These are phyloP conservation scores for Stygiomarasmius scandens DNA, from an alignment of 1,284 basidiomycete genomes.

Conservation along the genomic window DNA sequence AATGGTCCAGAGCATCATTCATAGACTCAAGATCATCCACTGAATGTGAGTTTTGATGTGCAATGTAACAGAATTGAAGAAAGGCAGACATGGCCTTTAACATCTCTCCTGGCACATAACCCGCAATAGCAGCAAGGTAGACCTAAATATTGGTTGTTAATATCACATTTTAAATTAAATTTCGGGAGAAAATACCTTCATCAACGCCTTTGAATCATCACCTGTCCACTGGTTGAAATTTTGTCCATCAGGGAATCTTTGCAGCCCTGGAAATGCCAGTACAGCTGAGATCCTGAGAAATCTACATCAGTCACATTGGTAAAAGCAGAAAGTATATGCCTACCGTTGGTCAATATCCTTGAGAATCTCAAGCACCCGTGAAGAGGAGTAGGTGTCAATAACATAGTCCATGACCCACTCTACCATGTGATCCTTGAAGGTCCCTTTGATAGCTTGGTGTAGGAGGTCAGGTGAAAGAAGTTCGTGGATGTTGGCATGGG, in stretches of 20 bases:
- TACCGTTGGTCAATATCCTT: conserved; percentile 31
- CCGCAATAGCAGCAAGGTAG: conserved; percentile 23
- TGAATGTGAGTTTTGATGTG: conserved; percentile 26
- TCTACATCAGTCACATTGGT: neutral
- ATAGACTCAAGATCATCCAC: conserved; percentile 24
- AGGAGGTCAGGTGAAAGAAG: conserved; percentile 26
- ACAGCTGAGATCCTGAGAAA: conserved; percentile 9
- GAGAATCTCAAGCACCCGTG: conserved; percentile 20
- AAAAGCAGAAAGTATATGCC: neutral
- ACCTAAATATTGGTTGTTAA: conserved; percentile 16
- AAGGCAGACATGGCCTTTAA: conserved; percentile 23
- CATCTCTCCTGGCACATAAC: conserved; percentile 18
- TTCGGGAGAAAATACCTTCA: conserved; percentile 11
- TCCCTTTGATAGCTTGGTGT: too few species aligned
- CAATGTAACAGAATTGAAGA: conserved; percentile 34
- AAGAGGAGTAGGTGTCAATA: conserved; percentile 12
- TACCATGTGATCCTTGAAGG: conserved; percentile 24
- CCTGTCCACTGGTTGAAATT: conserved; percentile 13
- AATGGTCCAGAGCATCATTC: conserved; percentile 25
- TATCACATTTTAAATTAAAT: neutral
- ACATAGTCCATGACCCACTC: conserved; percentile 28
- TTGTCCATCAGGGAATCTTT: conserved; percentile 9
- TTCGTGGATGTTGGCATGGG: too few species aligned
- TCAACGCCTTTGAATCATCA: conserved; percentile 12
- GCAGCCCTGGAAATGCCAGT: conserved; percentile 1